A percentile compares a stretch with the other conserved stretches of the same genome.
These are phyloP conservation scores for Podaxis pistillaris DNA, from an alignment of 768 basidiomycete species.

Conservation along the genomic window DNA sequence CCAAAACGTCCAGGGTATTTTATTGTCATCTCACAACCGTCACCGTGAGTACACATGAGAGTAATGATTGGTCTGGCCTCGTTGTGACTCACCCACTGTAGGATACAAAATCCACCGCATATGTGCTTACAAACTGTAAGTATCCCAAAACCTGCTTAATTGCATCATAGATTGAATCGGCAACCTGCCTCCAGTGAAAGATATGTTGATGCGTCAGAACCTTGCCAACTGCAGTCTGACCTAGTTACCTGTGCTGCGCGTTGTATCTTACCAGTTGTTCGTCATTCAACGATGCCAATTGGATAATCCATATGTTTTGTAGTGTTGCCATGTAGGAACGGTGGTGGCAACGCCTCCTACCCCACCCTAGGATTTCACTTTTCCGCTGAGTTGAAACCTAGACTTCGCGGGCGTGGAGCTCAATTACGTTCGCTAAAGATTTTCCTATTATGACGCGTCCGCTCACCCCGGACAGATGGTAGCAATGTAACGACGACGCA, in stretches of 20 bases:
- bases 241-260: constrained; percentile 13
- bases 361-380: too few species aligned
- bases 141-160: constrained; percentile 6
- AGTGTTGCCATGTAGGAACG: too few species aligned
- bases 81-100: constrained; percentile 21
- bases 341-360: too few species aligned
- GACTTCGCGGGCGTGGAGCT: too few species aligned
- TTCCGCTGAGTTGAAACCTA: too few species aligned
- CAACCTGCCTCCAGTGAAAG: constrained; percentile 36
- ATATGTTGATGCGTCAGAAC: constrained; percentile 45
- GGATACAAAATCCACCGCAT: constrained; percentile 57
- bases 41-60: constrained; percentile 41
- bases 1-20: constrained; percentile 43
- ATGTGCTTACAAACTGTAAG: constrained; percentile 48
- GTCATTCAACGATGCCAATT: neutral
- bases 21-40: constrained; percentile 69
- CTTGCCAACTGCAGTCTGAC: constrained; percentile 40
- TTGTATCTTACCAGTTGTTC: neutral
- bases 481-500: too few species aligned
- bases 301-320: too few species aligned
- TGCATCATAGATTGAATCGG: neutral
- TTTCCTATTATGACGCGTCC: too few species aligned
- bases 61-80: neutral
- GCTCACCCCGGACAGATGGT: too few species aligned
- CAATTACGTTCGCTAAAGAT: too few species aligned